Base-by-base conservation (phyloP, 2,329 filamentous ascomycete species). In the Zymoseptoria tritici region DNA sequence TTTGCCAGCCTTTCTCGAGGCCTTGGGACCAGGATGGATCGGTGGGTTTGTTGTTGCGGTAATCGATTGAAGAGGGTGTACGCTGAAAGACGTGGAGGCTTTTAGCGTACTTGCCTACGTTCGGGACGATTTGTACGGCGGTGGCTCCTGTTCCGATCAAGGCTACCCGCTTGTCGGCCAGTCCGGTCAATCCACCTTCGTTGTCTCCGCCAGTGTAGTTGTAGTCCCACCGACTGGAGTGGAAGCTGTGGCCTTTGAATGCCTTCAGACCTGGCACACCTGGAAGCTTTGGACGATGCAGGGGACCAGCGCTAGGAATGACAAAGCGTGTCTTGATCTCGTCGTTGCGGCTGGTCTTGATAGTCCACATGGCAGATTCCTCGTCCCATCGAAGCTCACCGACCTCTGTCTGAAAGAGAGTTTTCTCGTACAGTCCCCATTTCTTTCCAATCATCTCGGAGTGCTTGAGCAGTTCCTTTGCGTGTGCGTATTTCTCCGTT, bases 1-100 rank as follows among this genome's bases (percentile, higher is more conserved):
- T 65, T 62, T 82, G 79, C 83, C 83, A 85, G 5, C 81, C 81
- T 2, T 69, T 67, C 13, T 70, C 62, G 1, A 66, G 63, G 3
- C 76, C 68, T 3, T 66, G 62, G 68, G 63, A 64, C 64, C 67
- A 70, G 24, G 60, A 72, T 74, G 82, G 57, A 21, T 75, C 73
- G 0, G 70, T 71, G 24, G 81, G 76, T 0, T 76, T 80, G 1
- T 69, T 60, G 2, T 68, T 64, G 21, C 64, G 63, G 1, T 62
- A 56, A 42, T 78, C 71, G 49, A 68, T 63, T 2, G 72, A 72
- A 0, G 74, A 71, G 11, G 72, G 72, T 2, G 77, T 79, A 0
- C 77, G 74, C 60, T 79, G 77, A 60, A 78, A 75, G 2, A 79
- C 74, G 53, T 69, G 69, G 9, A 78, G 59, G 29, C 72, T 65